Evolutionary conservation across 225 moss, liverwort and hornwort genomes (phyloP).

Genomic region (Ulota crispa): DNA sequence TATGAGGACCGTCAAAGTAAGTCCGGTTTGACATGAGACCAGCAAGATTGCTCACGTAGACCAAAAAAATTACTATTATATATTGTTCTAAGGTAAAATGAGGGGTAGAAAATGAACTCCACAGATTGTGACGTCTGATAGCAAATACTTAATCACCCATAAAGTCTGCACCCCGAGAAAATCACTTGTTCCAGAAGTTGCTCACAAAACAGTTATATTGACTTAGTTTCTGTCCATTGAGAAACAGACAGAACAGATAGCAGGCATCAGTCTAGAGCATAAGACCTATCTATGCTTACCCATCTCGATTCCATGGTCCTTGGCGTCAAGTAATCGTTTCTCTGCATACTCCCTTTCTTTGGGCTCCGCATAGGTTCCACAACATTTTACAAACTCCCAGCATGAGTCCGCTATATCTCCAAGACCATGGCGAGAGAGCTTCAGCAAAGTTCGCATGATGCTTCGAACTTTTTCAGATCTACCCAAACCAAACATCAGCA

Average conservation of each 20-base stretch:
- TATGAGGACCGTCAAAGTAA: background rate
- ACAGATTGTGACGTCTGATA: background rate
- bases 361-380: conserved; percentile 63
- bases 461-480: conserved; percentile 73
- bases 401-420: conserved; percentile 81
- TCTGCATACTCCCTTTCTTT: conserved; percentile 71
- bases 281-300: conserved; percentile 38
- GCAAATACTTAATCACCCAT: background rate
- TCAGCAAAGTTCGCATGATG: conserved; percentile 68
- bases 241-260: background rate
- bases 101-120: background rate
- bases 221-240: background rate
- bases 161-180: background rate
- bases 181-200: background rate
- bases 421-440: conserved; percentile 76
- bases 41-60: background rate
- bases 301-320: conserved; percentile 70
- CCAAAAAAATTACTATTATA: background rate
- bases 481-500: conserved; percentile 75
- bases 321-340: conserved; percentile 56
- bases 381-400: conserved; percentile 77
- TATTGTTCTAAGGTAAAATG: background rate
- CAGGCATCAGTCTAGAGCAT: conserved; percentile 8
- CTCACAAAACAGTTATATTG: background rate
- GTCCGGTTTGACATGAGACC: background rate